phyloP scores from a whole-genome alignment of 148 eudicot genomes.

The Cornus kousa region DNA sequence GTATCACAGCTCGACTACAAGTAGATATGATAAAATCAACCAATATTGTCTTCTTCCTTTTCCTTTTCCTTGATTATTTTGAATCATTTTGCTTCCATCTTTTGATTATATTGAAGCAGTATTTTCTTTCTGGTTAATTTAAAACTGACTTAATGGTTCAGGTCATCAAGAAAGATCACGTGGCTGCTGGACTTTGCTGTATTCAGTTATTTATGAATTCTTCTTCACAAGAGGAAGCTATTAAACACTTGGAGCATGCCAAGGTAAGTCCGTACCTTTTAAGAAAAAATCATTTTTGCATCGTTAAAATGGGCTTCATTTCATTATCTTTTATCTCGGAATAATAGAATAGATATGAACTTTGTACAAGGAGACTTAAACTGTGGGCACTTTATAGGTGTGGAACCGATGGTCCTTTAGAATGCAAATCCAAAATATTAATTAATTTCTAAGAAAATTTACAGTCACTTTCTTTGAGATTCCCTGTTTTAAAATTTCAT shows the following conservation, averaged over 20 bases:
- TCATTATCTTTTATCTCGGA: background rate
- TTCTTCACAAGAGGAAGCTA: slow-evolving; percentile 77
- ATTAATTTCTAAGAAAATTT: slow-evolving; percentile 6
- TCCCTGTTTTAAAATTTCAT: background rate
- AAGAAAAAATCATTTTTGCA: background rate
- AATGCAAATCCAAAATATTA: background rate
- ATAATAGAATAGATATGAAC: background rate
- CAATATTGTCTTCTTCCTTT: no score
- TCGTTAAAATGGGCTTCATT: slow-evolving; percentile 6
- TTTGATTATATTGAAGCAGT: background rate
- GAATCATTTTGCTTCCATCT: background rate
- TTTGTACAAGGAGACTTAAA: background rate
- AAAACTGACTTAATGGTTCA: slow-evolving; percentile 30
- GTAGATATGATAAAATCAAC: background rate
- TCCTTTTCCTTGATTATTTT: background rate
- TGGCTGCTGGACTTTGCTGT: slow-evolving; percentile 99
- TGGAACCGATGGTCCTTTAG: background rate
- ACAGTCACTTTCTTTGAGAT: background rate
- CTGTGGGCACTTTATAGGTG: background rate
- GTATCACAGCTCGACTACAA: background rate
- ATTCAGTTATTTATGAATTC: slow-evolving; percentile 96
- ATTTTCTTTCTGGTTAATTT: slow-evolving; percentile 5
- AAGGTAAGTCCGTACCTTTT: slow-evolving; percentile 44
- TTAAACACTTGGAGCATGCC: slow-evolving; percentile 88
- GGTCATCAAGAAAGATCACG: slow-evolving; percentile 94